phyloP scores from a whole-genome alignment of 176 grass and related monocot genomes.

The Raddia distichophylla region DNA sequence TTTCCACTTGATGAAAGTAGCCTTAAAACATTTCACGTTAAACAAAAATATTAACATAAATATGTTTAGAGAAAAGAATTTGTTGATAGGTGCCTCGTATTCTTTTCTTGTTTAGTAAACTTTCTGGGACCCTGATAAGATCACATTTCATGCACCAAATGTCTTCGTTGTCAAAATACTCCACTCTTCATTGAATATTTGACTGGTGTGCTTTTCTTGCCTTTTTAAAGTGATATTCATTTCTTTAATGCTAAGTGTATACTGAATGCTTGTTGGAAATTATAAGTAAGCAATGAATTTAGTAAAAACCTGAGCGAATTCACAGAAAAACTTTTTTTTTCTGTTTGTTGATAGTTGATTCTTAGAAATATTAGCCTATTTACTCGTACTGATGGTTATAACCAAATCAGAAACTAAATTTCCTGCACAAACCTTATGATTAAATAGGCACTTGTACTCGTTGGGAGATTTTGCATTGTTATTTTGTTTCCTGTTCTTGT shows the following conservation, averaged over 20 bases:
- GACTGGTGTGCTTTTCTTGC: neutral
- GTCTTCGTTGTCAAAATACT: neutral
- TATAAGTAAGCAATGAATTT: neutral
- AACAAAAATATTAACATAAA: neutral
- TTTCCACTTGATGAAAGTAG: slow-evolving; percentile 22
- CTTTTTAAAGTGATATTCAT: neutral
- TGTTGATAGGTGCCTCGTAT: neutral
- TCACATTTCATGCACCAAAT: slow-evolving; percentile 13
- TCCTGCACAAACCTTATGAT: neutral
- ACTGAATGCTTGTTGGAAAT: slow-evolving; percentile 14
- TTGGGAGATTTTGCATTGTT: slow-evolving; percentile 20
- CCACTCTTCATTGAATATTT: slow-evolving; percentile 28
- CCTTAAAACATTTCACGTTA: slow-evolving; percentile 7
- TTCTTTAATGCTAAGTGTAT: neutral
- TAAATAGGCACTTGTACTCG: neutral
- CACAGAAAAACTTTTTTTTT: slow-evolving; percentile 16
- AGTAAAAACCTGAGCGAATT: slow-evolving; percentile 23
- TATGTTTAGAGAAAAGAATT: neutral
- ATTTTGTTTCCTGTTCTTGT: neutral
- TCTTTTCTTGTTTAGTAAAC: neutral
- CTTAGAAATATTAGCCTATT: neutral
- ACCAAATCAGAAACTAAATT: neutral
- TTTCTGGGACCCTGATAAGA: neutral
- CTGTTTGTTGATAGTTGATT: slow-evolving; percentile 15
- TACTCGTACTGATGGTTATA: neutral